Percentiles rank a stretch among this genome's conserved stretches.
Conservation (phyloP, 2,329 filamentous ascomycete genomes). For the Pestalotiopsis sp. region DNA sequence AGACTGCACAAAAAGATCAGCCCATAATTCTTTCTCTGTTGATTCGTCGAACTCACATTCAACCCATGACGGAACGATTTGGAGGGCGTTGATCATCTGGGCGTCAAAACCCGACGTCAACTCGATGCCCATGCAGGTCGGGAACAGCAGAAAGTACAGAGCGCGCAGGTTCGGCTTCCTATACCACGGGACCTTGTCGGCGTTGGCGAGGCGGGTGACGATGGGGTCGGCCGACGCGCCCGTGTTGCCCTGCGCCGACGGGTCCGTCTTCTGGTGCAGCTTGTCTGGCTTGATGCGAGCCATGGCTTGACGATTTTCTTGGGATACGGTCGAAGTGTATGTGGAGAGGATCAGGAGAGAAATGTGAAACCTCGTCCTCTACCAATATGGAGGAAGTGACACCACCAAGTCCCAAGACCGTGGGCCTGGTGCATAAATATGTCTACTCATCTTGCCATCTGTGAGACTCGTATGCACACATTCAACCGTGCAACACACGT, state of each 20-base stretch:
- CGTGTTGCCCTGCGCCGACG: neutral
- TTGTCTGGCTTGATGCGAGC: neutral
- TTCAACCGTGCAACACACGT: neutral
- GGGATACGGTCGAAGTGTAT: neutral
- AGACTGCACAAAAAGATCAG: slow-evolving; percentile 25
- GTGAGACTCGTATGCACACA: neutral
- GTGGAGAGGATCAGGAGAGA: neutral
- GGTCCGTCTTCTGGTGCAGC: neutral
- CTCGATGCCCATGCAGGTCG: slow-evolving; percentile 65
- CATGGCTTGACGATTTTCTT: neutral
- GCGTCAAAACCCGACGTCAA: slow-evolving; percentile 49
- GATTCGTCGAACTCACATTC: slow-evolving; percentile 30
- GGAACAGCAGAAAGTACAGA: slow-evolving; percentile 61
- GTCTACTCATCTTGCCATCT: neutral
- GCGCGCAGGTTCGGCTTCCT: slow-evolving; percentile 60
- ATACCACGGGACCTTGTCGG: slow-evolving; percentile 53
- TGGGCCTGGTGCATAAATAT: neutral
- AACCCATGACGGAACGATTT: slow-evolving; percentile 40
- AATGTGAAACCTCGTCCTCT: neutral
- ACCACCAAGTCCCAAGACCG: neutral
- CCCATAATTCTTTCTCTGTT: neutral
- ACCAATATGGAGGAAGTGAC: neutral
- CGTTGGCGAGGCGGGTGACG: slow-evolving; percentile 38
- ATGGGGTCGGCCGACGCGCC: slow-evolving; percentile 39
- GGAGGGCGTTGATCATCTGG: slow-evolving; percentile 48